Conservation (phyloP, 129 eudicot genomes). For the Artemisia tridentata region DNA sequence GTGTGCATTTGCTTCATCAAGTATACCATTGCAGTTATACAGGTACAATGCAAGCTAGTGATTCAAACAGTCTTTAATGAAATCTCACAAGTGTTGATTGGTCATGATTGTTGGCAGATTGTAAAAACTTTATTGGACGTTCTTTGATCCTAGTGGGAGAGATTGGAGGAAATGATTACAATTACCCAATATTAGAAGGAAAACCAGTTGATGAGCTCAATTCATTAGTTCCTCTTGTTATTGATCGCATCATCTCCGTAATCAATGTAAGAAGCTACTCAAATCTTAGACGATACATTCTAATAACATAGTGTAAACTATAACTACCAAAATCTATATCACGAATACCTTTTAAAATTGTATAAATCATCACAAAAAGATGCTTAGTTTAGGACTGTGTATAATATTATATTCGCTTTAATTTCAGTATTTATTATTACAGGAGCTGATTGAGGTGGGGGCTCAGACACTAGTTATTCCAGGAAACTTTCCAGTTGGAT, state of each 20-base stretch:
- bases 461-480: conserved; percentile 35
- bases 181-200: conserved; percentile 36
- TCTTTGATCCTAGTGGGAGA: conserved; percentile 63
- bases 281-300: too few relatives aligned
- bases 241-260: conserved; percentile 37
- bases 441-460: conserved; percentile 36
- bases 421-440: background rate
- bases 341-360: too few relatives aligned
- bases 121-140: conserved; percentile 32
- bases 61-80: too few relatives aligned
- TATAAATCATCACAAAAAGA: too few relatives aligned
- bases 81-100: background rate
- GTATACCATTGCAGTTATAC: too few relatives aligned
- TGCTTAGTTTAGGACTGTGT: too few relatives aligned
- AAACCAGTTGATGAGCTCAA: conserved; percentile 19
- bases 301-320: too few relatives aligned
- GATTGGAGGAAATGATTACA: conserved; percentile 74
- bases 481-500: conserved; percentile 41
- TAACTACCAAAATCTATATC: background rate
- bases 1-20: background rate
- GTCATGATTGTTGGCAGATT: conserved; percentile 31
- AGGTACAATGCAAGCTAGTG: too few relatives aligned
- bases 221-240: conserved; percentile 34
- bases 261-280: conserved; percentile 36
- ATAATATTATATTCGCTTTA: too few relatives aligned